Base-by-base conservation (phyloP, 441 rosid genomes). In the Erodium texanum region DNA sequence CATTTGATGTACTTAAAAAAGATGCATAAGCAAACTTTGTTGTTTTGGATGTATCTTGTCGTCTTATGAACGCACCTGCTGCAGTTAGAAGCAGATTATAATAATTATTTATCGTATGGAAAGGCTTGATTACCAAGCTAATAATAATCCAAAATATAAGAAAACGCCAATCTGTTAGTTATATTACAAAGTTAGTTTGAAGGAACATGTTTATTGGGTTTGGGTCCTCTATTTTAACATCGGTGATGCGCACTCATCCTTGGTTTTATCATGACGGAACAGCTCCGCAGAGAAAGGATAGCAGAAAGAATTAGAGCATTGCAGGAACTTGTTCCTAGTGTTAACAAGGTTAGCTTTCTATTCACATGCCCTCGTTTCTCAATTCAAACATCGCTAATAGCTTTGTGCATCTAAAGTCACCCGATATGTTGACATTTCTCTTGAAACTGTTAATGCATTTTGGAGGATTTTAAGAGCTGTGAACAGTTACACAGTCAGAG, bases 311-410 rank as follows among this genome's bases (percentile, higher is more conserved):
- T 94, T 76, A 85, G 99, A 78, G 98, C 93, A 16, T 66, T 94
- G 84, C 99, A 94, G 76, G 99, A 92, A 72, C 86, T 94, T 75
- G 99, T 94, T 72, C 99, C 99, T 65, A 88, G 94, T 76, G 98
- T 94, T 72, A 94, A 90, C 81, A 94, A 94, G 97, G 99, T 88
- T 62, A 24, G 77, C 72, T 56, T 56, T 56, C 9, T 56, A 19
- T 56, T 18, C 22, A 56, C 9, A 18, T 19, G 24, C 24, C 62
- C 2, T 54, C 10, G 7, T 20, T 19, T 19, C 5, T 18, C 2
- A 54, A 54, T 54, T 54, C 61, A 54, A 16, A 16, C 62, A n/a
- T 56, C 12, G 23, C 11, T 3, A 22, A 56, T 56, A 18, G 62
- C 10, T 56, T 56, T 56, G 16, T 56, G 62, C 62, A 19, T 56